Conservation (phyloP, 164 flowering plant species). For the Tetrastigma voinierianum region DNA sequence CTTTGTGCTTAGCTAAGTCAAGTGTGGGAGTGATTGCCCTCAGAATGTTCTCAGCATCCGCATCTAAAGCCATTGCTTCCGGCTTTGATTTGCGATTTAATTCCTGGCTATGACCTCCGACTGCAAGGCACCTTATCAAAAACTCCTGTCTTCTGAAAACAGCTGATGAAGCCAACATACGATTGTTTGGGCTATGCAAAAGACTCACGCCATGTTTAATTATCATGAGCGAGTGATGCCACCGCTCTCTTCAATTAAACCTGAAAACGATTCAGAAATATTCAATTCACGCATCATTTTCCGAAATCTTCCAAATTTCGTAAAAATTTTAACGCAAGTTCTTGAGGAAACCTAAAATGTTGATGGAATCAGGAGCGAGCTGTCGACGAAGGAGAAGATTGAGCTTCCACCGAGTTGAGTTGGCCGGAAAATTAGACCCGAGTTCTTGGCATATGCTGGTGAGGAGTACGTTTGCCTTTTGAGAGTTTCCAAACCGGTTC, state of each 20-base stretch:
- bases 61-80: slow-evolving; percentile 39
- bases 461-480: no score
- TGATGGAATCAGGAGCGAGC: no score
- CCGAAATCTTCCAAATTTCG: no score
- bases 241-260: background rate
- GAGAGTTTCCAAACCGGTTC: no score
- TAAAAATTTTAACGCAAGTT: no score
- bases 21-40: slow-evolving; percentile 74
- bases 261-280: no score
- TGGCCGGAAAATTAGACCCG: no score
- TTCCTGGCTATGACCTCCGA: slow-evolving; percentile 27
- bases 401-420: no score
- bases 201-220: slow-evolving; percentile 29
- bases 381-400: no score
- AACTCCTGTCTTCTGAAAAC: slow-evolving; percentile 65
- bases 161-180: slow-evolving; percentile 36
- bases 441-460: no score
- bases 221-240: slow-evolving; percentile 10
- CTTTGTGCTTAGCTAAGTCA: slow-evolving; percentile 70
- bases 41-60: slow-evolving; percentile 63
- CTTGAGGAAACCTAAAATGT: no score
- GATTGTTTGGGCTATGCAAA: slow-evolving; percentile 17
- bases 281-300: no score
- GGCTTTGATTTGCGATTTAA: slow-evolving; percentile 15
- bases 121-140: slow-evolving; percentile 49